phyloP scores from a whole-genome alignment of 2,329 filamentous ascomycete genomes.

The Sarocladium kiliense region DNA sequence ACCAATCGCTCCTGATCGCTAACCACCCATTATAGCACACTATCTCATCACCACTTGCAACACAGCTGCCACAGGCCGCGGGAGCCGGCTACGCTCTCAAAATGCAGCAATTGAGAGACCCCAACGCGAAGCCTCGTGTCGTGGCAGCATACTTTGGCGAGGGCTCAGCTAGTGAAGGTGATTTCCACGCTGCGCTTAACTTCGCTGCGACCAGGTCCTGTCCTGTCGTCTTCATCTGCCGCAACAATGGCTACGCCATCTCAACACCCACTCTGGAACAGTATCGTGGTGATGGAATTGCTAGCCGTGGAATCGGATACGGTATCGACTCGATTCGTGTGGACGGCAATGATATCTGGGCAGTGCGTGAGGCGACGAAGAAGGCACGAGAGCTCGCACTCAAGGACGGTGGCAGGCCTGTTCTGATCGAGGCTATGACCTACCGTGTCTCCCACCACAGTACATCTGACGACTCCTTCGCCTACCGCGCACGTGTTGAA shows the following conservation, averaged over 20 bases:
- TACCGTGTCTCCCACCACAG: constrained; percentile 98
- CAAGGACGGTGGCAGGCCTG: constrained; percentile 70
- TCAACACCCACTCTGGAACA: constrained; percentile 86
- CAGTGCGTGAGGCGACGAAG: constrained; percentile 74
- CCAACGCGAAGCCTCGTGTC: constrained; percentile 60
- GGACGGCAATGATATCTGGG: constrained; percentile 92
- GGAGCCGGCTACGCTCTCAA: constrained; percentile 87
- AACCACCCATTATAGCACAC: constrained; percentile 54
- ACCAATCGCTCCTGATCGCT: neutral
- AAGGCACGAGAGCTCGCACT: constrained; percentile 75
- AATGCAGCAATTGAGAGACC: constrained; percentile 69
- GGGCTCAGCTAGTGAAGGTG: constrained; percentile 83
- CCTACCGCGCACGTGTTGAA: constrained; percentile 87
- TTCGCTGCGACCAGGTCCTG: constrained; percentile 86
- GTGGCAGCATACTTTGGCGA: constrained; percentile 87
- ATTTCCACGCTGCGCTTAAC: constrained; percentile 88
- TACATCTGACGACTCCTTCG: constrained; percentile 94
- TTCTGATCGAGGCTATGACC: constrained; percentile 92
- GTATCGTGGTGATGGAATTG: constrained; percentile 87
- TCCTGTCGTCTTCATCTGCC: constrained; percentile 83
- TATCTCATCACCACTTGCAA: constrained; percentile 77
- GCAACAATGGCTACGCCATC: constrained; percentile 91
- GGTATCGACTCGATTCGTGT: constrained; percentile 91
- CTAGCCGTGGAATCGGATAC: constrained; percentile 79
- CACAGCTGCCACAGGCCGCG: constrained; percentile 82